Evolutionary conservation across 148 eudicot genomes (phyloP).

Genomic region (Suaeda aralocaspica): DNA sequence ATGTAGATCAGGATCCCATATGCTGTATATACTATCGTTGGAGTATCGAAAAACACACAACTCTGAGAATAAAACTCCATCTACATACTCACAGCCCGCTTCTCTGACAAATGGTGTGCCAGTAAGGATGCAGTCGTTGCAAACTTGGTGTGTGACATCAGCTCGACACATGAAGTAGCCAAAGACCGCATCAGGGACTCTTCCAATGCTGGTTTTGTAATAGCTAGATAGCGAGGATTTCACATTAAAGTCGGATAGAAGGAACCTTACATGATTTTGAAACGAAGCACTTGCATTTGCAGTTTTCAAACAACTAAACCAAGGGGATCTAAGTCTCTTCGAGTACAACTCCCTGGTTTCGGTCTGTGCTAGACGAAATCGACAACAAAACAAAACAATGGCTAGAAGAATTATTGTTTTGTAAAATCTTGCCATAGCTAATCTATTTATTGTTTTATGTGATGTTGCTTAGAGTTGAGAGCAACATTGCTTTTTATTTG

Average conservation of each 20-base stretch:
- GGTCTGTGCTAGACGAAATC: neutral
- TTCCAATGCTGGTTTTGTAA: slow-evolving; percentile 8
- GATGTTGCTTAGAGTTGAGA: too few species aligned
- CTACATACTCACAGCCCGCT: neutral
- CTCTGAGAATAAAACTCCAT: neutral
- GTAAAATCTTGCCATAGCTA: neutral
- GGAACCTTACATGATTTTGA: slow-evolving; percentile 8
- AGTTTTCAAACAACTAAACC: neutral
- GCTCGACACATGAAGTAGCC: slow-evolving; percentile 24
- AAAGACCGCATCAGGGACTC: neutral
- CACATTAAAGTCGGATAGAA: neutral
- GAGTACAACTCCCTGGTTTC: neutral
- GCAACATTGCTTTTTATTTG: neutral
- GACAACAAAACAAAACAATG: neutral
- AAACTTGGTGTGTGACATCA: slow-evolving; percentile 2
- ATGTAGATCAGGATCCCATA: neutral
- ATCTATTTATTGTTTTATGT: neutral
- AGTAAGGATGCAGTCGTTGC: neutral
- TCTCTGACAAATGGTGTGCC: neutral
- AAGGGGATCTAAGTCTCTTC: neutral
- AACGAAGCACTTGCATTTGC: neutral
- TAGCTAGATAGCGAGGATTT: neutral
- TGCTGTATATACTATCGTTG: slow-evolving; percentile 10
- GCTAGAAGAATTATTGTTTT: neutral
- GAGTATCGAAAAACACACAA: slow-evolving; percentile 4